Conservation (phyloP, 345 rosid genomes). For the Diplotaxis tenuifolia region DNA sequence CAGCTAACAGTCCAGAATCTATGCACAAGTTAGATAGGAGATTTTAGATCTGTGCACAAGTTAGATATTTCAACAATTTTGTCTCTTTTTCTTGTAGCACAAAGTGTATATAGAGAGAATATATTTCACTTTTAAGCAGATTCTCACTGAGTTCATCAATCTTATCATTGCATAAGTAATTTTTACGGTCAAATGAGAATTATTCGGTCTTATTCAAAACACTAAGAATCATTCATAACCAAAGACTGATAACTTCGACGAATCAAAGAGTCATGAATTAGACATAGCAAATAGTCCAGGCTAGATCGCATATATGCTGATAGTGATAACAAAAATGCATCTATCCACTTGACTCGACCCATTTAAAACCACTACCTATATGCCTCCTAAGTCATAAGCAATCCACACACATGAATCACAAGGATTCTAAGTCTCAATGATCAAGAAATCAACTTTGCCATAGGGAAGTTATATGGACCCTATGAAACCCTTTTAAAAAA, state of each 20-base stretch:
- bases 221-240: not conserved
- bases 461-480: not conserved
- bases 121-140: not conserved
- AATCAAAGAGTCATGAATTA: not conserved
- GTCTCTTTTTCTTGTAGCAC: constrained; percentile 13
- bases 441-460: not conserved
- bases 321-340: not conserved
- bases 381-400: not conserved
- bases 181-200: constrained; percentile 2
- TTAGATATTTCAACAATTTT: constrained; percentile 4
- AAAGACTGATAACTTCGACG: constrained; percentile 4
- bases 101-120: constrained; percentile 28
- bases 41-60: constrained; percentile 12
- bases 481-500: not conserved
- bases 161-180: constrained; percentile 1
- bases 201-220: not conserved
- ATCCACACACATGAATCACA: not conserved
- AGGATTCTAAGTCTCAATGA: not conserved
- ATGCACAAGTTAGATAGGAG: not conserved
- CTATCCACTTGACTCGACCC: constrained; percentile 17
- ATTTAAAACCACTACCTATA: not conserved
- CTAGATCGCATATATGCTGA: not conserved
- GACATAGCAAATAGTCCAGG: constrained; percentile 1
- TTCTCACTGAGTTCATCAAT: constrained; percentile 17
- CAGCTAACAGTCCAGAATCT: not conserved